Evolutionary conservation across 2,329 filamentous ascomycete genomes (phyloP), one percentile per base, ranked within the genome.

Genomic region (Ophiostoma quercus): DNA sequence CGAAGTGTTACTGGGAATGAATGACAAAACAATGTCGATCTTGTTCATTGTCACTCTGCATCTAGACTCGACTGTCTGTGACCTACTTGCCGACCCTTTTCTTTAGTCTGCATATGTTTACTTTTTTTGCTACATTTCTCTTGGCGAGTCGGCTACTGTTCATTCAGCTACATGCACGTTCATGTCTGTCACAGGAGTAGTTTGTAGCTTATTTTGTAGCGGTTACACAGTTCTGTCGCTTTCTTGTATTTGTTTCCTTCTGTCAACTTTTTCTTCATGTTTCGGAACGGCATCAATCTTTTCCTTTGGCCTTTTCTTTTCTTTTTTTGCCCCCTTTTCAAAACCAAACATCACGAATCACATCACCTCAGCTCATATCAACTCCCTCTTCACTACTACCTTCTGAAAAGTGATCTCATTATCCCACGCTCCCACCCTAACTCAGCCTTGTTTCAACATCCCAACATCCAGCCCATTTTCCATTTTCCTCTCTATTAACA

Each of bases 371-470:
- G 9, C 22, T 57, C 22, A 25, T 25, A 25, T 25, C 51, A 2
- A 22, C 51, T 57, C 22, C 9, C 3, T 12, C 8, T 25, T 22
- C 11, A 32, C 25, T 32, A 8, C 25, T 7, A 16, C 25, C 57
- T 32, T 16, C 54, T 25, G 12, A 7, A 47, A 19, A 47, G 43
- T 47, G 1, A 47, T 47, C 39, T 7, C 43, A n/a, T 25, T n/a
- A 25, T 57, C 51, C 51, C 51, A 57, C 57, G 25, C 25, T 16
- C 57, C 57, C 43, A 19, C 43, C 43, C 43, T 7, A 3, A n/a
- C 57, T 62, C 57, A 62, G 57, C 57, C 57, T 62, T 62, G 25
- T 32, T 34, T 62, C 51, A 57, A 62, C 25, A 34, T 34, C 34
- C 34, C 34, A 34, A 34, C 34, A 19, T 62, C 57, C 3, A 57